Evolutionary conservation across 2,329 filamentous ascomycete genomes (phyloP), one percentile per base, ranked within the genome.

Genomic region (Talaromyces albobiverticillius): DNA sequence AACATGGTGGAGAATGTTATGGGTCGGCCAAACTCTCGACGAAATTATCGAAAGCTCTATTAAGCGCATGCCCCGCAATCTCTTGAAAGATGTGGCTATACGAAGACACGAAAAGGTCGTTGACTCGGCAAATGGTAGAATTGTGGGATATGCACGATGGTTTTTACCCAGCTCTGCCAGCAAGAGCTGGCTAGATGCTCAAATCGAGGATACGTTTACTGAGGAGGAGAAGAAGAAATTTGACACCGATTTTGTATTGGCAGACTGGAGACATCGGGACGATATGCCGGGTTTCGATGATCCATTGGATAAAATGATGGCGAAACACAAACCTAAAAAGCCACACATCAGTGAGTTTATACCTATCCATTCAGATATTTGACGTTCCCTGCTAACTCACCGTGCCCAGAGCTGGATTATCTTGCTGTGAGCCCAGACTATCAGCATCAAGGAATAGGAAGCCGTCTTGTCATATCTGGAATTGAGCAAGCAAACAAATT

Each of bases 1-100:
- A 31, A 31, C 43, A 22, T 20, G 25, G 26, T 46, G 43, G 43
- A 46, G 43, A 22, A 46, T 46, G 25, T n/a, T 46, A 16, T 46
- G 43, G 43, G 10, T 32, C 3, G 16, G 31, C n/a, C 1, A 31
- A 31, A 46, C n/a, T 6, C 26, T 46, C 1, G 43, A 46, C 13
- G 4, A 10, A 10, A 13, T 34, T 4, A 34, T 34, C 13, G 31
- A 14, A 34, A 14, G 13, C 9, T 34, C 7, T 34, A 14, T 14
- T 4, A 34, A 34, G 13, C 31, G 31, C 13, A 10, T 13, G 13
- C 9, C 31, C 9, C 8, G 13, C 31, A 34, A 34, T 10, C 31
- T 34, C 9, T 34, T 34, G 31, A 10, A 3, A 4, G 8, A 10
- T 14, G 5, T 3, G 13, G 31, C 8, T 13, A 10, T 13, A 4